Base-by-base conservation (phyloP, 495 filamentous ascomycete species). In the Neurospora sp. region DNA sequence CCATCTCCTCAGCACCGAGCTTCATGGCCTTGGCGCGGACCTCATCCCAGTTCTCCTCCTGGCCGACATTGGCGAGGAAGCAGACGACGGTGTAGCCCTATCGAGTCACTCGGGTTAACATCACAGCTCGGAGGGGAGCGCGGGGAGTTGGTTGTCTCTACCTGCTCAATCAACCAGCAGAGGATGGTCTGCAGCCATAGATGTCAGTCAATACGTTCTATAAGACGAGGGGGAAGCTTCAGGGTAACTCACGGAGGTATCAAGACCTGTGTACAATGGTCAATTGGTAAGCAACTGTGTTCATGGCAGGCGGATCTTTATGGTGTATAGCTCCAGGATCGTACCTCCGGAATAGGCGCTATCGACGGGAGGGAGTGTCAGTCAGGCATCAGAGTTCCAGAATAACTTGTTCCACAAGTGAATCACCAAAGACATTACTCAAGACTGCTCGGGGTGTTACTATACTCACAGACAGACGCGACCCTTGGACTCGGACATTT, bases 1-100 rank as follows among this genome's bases (percentile, higher is more conserved):
- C 82, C 82, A 90, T 87, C 75, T 86, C 84, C 77, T 84, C 83
- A 72, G 91, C 91, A 72, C 91, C 91, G 74, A 95, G 86, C 81
- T 90, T 89, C 76, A 89, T 78, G 1, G 92, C 91, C 84, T 91
- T 91, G 77, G 80, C 80, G 80, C 90, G 88, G 78, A 93, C 89
- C 40, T 69, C 83, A 12, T 71, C 78, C 71, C 72, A 84, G 78
- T 84, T 81, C 76, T 84, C 83, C 71, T 81, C 77, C 77, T 84
- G 83, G 70, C 83, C 83, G 79, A 92, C 88, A 83, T 91, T 85
- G 84, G 90, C 90, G 82, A 87, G 82, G 76, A 77, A 79, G 78
- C 79, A 83, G 35, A 85, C 80, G 72, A 82, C 81, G 44, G 76
- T 77, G 72, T 78, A 81, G 75, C 75, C 77, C 73, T 66, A 48